Evolutionary conservation across 116 monocot genomes (phyloP), one percentile per base, ranked within the genome.

Genomic region (Cymodocea nodosa): DNA sequence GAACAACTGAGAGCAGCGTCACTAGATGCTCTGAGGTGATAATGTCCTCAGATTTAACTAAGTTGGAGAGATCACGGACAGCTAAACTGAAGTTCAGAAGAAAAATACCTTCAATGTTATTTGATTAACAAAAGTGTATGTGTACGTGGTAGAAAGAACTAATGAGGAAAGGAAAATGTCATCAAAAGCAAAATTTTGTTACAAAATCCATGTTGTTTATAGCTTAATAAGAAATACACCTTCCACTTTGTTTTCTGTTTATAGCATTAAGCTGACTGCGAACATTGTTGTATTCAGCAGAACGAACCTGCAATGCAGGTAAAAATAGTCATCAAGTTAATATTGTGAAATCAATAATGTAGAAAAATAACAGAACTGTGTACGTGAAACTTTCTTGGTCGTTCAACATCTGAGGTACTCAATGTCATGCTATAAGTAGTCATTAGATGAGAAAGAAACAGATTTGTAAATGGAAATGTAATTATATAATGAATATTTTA

Each of bases 251-350:
- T 58, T 90, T 95, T 79, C 95, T 80, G 66, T 95, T 95, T 61
- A 95, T 95, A 64, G 87, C 79, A 76, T 90, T 95, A 75, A 95
- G 95, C 72, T 95, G 95, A 71, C 95, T 83, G 25, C 95, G 87
- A 17, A 90, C 74, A 74, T 77, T 95, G 67, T 70, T 90, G 63
- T 90, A 95, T 69, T 95, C 95, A 14, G 95, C 78, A 79, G 52
- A 76, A 59, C 95, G 84, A 61, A 95, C 84, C 93, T 93, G 55
- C 53, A 79, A 68, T 1, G 24, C 16, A 54, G 15, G 34, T 37
- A 16, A 67, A 67, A 54, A 18, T 19, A 52, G 12, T 16, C 30
- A 13, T 22, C 16, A 1, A 39, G 37, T 16, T 3, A 62, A 62
- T 36, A 7, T 37, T 37, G 37, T 37, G 10, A 18, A 18, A 35